Conservation (phyloP, 305 asterid species). For the Fraxinus nigra region DNA sequence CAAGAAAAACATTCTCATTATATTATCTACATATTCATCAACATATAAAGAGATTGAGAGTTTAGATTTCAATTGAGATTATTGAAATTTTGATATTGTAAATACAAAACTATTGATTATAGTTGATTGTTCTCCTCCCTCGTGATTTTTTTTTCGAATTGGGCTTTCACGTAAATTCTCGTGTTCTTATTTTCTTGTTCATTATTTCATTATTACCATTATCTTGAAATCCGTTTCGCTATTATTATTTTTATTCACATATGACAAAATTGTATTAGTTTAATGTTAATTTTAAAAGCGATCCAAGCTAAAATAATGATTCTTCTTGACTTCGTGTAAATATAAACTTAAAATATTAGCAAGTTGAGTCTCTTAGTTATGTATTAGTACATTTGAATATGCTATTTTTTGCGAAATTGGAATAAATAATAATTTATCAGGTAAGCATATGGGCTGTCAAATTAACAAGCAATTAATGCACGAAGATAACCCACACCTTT, state of each 20-base stretch:
- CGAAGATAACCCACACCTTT: background rate
- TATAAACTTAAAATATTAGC: background rate
- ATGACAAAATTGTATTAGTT: background rate
- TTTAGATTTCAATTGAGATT: too few species aligned
- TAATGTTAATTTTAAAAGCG: background rate
- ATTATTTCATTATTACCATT: too few species aligned
- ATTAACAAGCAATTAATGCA: background rate
- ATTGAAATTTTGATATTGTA: too few species aligned
- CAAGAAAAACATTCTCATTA: too few species aligned
- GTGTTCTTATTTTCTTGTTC: too few species aligned
- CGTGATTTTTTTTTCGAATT: too few species aligned
- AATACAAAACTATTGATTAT: too few species aligned
- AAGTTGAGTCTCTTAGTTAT: background rate
- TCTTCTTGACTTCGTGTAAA: background rate
- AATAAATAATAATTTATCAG: background rate
- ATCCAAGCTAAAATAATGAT: background rate
- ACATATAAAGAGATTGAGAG: too few species aligned
- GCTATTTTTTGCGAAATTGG: background rate
- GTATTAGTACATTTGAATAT: background rate
- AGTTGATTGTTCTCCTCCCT: too few species aligned
- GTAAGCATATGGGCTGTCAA: background rate
- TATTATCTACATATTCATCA: too few species aligned
- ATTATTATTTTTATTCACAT: background rate
- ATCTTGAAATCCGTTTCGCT: background rate
- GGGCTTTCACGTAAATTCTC: too few species aligned